Evolutionary conservation across 305 asterid species (phyloP).

Genomic region (Withania somnifera): DNA sequence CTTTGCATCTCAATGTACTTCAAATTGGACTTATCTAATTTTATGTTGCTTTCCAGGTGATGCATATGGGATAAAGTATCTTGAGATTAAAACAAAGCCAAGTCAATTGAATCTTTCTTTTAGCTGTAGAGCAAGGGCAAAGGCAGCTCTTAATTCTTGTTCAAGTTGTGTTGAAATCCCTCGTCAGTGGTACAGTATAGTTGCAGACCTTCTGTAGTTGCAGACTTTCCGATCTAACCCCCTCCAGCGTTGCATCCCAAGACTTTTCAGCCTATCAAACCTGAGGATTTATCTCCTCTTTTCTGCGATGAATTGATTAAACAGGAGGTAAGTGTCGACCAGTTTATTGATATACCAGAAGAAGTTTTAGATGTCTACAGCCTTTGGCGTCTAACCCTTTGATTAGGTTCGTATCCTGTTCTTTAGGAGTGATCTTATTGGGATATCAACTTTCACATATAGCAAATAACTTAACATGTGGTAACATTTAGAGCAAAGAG

Average conservation of each 20-base stretch:
- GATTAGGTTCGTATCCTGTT: conserved; percentile 42
- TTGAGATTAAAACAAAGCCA: conserved; percentile 16
- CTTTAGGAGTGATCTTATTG: neutral
- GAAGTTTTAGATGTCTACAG: conserved; percentile 67
- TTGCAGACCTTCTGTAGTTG: conserved; percentile 68
- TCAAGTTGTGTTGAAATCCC: conserved; percentile 43
- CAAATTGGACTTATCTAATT: neutral
- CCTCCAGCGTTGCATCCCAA: conserved; percentile 74
- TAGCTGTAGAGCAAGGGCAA: conserved; percentile 13
- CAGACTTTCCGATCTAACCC: conserved; percentile 76
- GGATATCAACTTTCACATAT: neutral
- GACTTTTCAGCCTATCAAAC: conserved; percentile 56
- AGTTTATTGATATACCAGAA: conserved; percentile 70
- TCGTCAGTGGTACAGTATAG: conserved; percentile 64
- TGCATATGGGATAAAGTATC: conserved; percentile 16
- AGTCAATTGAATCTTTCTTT: conserved; percentile 19
- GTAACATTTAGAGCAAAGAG: conserved; percentile 61
- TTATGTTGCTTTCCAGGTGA: conserved; percentile 22
- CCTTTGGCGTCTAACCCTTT: conserved; percentile 97
- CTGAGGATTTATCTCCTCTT: conserved; percentile 65
- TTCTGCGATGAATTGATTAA: conserved; percentile 74
- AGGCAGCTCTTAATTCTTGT: conserved; percentile 14
- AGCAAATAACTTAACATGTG: conserved; percentile 10
- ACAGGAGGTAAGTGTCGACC: conserved; percentile 50
- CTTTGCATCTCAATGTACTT: neutral